Evolutionary conservation across 805 yeast genomes (phyloP).

Genomic region (Candida glaebosa): DNA sequence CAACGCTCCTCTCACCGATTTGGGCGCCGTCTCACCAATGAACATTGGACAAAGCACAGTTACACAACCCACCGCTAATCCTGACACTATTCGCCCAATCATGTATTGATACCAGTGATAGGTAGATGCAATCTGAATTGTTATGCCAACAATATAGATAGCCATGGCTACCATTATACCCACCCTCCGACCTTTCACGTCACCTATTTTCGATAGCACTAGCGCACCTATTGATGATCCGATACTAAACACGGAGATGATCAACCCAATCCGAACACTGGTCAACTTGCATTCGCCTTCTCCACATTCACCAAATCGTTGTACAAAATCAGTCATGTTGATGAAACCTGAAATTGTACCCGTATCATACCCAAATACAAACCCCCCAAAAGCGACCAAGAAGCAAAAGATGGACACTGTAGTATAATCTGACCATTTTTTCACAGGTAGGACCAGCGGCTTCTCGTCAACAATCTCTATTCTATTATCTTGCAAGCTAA

Average conservation of each 20-base stretch:
- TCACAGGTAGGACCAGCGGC: not conserved
- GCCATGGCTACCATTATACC: slow-evolving; percentile 52
- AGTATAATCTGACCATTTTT: slow-evolving; percentile 21
- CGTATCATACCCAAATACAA: slow-evolving; percentile 74
- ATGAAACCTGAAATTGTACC: slow-evolving; percentile 75
- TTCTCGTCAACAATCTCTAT: not conserved
- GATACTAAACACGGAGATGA: slow-evolving; percentile 56
- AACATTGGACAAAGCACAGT: slow-evolving; percentile 66
- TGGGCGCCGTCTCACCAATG: slow-evolving; percentile 70
- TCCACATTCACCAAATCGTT: slow-evolving; percentile 47
- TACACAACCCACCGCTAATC: slow-evolving; percentile 73
- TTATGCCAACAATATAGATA: slow-evolving; percentile 57
- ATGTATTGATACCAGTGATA: slow-evolving; percentile 59
- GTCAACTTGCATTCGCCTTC: slow-evolving; percentile 41
- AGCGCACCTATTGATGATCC: slow-evolving; percentile 75
- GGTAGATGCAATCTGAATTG: slow-evolving; percentile 56
- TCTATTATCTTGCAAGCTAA: not conserved
- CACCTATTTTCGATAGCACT: slow-evolving; percentile 53
- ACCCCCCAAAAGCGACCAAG: slow-evolving; percentile 70
- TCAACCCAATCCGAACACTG: slow-evolving; percentile 47
- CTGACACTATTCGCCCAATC: slow-evolving; percentile 63
- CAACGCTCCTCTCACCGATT: slow-evolving; percentile 64
- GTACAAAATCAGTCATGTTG: slow-evolving; percentile 52
- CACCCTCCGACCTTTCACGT: slow-evolving; percentile 55
- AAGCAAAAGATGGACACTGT: slow-evolving; percentile 41